Conservation (phyloP, 805 yeast genomes). For the Kuraishia piskuri region DNA sequence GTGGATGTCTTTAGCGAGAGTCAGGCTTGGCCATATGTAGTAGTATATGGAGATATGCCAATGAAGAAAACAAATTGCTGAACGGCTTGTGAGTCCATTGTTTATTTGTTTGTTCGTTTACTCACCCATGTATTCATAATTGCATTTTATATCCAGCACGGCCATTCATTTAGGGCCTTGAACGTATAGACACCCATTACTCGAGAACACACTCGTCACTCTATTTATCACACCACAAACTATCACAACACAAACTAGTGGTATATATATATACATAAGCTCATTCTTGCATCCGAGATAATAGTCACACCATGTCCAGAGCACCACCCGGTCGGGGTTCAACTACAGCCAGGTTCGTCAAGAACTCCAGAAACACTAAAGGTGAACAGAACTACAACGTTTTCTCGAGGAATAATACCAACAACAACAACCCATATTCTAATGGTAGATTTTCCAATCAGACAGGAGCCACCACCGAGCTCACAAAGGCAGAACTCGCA, state of each 20-base stretch:
- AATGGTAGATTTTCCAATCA: background rate
- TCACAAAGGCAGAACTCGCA: constrained; percentile 21
- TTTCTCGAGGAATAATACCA: constrained; percentile 7
- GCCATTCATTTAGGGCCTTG: no score
- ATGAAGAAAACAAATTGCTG: no score
- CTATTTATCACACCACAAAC: no score
- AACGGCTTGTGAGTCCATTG: no score
- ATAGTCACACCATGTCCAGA: background rate
- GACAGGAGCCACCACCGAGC: background rate
- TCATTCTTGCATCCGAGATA: background rate
- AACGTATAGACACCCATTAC: no score
- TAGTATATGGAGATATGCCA: no score
- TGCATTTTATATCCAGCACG: no score
- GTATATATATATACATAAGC: background rate
- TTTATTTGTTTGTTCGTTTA: no score
- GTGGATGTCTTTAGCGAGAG: background rate
- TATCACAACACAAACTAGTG: no score
- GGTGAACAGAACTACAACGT: constrained; percentile 11
- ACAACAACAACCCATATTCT: background rate
- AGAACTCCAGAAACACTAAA: constrained; percentile 7
- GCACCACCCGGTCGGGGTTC: constrained; percentile 9
- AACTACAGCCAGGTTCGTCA: constrained; percentile 18
- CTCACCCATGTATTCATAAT: no score
- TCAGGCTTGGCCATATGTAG: no score
- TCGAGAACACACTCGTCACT: no score